Conservation (phyloP, 768 basidiomycete species). For the Xanthoconium stramineum region DNA sequence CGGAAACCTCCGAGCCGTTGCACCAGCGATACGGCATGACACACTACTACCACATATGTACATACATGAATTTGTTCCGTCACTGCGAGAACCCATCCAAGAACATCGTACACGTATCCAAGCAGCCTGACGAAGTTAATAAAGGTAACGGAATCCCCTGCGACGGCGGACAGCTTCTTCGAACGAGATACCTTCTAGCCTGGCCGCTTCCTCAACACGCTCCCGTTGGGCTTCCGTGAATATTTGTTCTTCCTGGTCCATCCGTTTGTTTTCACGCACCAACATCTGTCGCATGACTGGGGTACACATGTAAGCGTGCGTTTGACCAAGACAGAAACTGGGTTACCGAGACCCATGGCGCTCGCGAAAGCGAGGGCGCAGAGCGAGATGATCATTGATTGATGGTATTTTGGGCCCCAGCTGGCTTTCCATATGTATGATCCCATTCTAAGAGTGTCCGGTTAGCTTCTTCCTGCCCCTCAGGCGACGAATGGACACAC, state of each 20-base stretch:
- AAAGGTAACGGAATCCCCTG: slow-evolving; percentile 57
- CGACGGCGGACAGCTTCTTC: slow-evolving; percentile 56
- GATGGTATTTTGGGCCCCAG: slow-evolving; percentile 63
- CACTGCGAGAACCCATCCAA: too few relatives aligned
- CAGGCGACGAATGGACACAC: slow-evolving; percentile 14
- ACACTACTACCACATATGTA: too few relatives aligned
- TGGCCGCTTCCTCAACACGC: slow-evolving; percentile 55
- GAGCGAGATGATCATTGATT: slow-evolving; percentile 53
- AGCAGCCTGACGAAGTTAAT: slow-evolving; percentile 24
- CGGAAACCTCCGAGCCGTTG: too few relatives aligned
- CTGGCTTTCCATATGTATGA: slow-evolving; percentile 58
- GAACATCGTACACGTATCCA: too few relatives aligned
- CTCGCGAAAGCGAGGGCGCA: slow-evolving; percentile 31
- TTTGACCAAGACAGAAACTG: too few relatives aligned
- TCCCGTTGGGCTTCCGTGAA: slow-evolving; percentile 44
- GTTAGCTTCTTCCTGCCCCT: neutral
- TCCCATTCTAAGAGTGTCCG: slow-evolving; percentile 41
- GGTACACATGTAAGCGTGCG: neutral
- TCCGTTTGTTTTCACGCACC: slow-evolving; percentile 46
- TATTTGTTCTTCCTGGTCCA: slow-evolving; percentile 47
- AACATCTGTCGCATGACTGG: slow-evolving; percentile 45
- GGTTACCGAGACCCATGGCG: slow-evolving; percentile 32
- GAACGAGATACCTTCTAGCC: slow-evolving; percentile 27
- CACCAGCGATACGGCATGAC: too few relatives aligned
- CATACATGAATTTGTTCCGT: too few relatives aligned